A percentile compares a stretch with the other conserved stretches of the same genome.
Conservation (phyloP, 164 flowering plant genomes). For the Tetracentron sinense region DNA sequence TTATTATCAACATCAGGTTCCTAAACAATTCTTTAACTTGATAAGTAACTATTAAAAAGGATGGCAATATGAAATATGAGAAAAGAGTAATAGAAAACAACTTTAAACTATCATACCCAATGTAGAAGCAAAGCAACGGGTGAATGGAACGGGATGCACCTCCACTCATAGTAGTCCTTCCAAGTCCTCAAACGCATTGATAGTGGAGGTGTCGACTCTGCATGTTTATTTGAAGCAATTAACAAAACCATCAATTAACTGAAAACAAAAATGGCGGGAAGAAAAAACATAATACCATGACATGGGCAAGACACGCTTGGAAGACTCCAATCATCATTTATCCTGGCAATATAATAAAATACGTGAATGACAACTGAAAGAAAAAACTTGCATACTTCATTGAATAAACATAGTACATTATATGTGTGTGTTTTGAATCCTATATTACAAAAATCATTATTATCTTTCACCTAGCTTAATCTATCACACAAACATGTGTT, state of each 20-base stretch:
- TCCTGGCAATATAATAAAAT: conserved; percentile 32
- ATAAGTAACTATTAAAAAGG: not conserved
- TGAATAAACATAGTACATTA: too few relatives aligned
- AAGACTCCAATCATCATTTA: conserved; percentile 57
- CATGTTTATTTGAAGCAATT: conserved; percentile 13
- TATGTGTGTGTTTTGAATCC: too few relatives aligned
- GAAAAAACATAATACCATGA: conserved; percentile 40
- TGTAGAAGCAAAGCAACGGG: conserved; percentile 88
- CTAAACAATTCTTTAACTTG: not conserved
- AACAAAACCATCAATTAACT: conserved; percentile 1
- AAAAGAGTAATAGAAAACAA: not conserved
- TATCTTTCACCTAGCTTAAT: too few relatives aligned
- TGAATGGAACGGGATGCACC: conserved; percentile 69
- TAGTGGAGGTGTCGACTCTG: conserved; percentile 57
- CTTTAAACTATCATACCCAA: conserved; percentile 81
- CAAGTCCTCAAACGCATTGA: conserved; percentile 45
- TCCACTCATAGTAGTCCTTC: conserved; percentile 88
- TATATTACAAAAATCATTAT: too few relatives aligned
- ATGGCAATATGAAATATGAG: not conserved
- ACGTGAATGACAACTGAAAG: not conserved
- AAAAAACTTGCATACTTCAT: too few relatives aligned
- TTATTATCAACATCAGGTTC: too few relatives aligned
- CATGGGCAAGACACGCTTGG: conserved; percentile 61
- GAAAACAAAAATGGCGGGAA: not conserved
- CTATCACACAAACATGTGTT: too few relatives aligned